Conservation (phyloP, 208 protist genomes). For the Crithidia thermophila region DNA sequence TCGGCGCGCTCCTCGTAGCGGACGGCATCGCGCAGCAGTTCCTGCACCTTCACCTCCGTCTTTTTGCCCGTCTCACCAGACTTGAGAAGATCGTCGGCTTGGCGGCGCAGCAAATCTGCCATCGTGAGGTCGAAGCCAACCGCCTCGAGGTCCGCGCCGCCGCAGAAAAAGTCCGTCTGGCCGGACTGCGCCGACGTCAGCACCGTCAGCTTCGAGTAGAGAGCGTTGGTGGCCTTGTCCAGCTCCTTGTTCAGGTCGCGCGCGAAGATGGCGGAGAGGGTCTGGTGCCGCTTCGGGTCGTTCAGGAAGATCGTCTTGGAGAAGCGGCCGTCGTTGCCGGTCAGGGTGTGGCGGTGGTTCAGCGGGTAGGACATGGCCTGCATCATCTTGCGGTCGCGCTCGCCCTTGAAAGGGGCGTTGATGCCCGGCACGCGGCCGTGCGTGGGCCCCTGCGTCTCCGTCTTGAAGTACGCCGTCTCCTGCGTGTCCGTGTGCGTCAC, state of each 20-base stretch:
- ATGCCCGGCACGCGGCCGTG: constrained; percentile 81
- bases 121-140: constrained; percentile 76
- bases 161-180: constrained; percentile 85
- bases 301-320: constrained; percentile 91
- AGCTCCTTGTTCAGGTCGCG: constrained; percentile 68
- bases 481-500: constrained; percentile 81
- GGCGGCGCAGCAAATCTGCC: constrained; percentile 45
- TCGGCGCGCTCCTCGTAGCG: constrained; percentile 83
- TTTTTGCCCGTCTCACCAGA: background rate
- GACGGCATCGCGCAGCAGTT: constrained; percentile 65
- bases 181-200: constrained; percentile 90
- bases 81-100: constrained; percentile 24
- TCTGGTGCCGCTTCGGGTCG: constrained; percentile 76
- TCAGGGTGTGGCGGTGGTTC: constrained; percentile 77
- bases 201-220: constrained; percentile 88
- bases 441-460: constrained; percentile 66
- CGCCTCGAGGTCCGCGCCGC: constrained; percentile 69
- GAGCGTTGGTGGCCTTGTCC: constrained; percentile 82
- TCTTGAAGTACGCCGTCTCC: constrained; percentile 59
- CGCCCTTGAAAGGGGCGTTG: constrained; percentile 84
- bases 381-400: constrained; percentile 91
- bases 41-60: constrained; percentile 39
- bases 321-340: constrained; percentile 85
- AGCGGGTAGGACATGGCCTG: constrained; percentile 87
- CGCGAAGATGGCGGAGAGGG: constrained; percentile 65